These are phyloP conservation scores for Myrica gale DNA, from an alignment of 306 rosid genomes.

Conservation along the genomic window DNA sequence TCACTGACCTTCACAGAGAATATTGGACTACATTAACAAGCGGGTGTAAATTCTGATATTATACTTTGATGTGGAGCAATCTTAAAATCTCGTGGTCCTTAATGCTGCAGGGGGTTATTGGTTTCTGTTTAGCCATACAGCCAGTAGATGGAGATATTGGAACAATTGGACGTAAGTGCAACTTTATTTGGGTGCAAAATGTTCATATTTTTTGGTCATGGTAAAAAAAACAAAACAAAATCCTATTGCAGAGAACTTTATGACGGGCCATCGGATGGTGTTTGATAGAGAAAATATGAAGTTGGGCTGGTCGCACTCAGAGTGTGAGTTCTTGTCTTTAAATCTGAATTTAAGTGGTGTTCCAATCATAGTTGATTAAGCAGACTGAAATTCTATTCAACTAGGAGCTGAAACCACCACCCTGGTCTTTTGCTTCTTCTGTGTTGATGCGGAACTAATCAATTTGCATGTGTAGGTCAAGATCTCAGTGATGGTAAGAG, in stretches of 20 bases:
- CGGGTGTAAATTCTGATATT: background rate
- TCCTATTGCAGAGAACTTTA: conserved; percentile 74
- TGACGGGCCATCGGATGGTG: conserved; percentile 82
- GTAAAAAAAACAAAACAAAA: background rate
- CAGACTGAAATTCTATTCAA: background rate
- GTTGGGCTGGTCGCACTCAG: conserved; percentile 82
- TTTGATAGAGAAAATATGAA: conserved; percentile 77
- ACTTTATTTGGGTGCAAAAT: conserved; percentile 11
- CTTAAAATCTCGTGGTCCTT: background rate
- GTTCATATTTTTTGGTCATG: background rate
- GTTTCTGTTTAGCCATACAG: conserved; percentile 82
- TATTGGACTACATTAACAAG: background rate
- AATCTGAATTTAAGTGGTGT: background rate
- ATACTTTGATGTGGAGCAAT: background rate
- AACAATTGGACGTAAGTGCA: conserved; percentile 80
- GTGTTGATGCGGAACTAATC: conserved; percentile 7
- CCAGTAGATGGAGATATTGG: conserved; percentile 71
- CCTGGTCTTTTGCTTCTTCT: background rate
- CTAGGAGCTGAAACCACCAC: conserved; percentile 6
- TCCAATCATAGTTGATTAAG: background rate
- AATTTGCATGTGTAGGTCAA: conserved; percentile 56
- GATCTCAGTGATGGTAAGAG: conserved; percentile 64
- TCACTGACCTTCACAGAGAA: background rate
- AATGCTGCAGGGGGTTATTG: conserved; percentile 63
- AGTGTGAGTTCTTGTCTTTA: conserved; percentile 59